Base-by-base conservation (phyloP, 2,329 filamentous ascomycete species). In the Magnaporthales sp. region DNA sequence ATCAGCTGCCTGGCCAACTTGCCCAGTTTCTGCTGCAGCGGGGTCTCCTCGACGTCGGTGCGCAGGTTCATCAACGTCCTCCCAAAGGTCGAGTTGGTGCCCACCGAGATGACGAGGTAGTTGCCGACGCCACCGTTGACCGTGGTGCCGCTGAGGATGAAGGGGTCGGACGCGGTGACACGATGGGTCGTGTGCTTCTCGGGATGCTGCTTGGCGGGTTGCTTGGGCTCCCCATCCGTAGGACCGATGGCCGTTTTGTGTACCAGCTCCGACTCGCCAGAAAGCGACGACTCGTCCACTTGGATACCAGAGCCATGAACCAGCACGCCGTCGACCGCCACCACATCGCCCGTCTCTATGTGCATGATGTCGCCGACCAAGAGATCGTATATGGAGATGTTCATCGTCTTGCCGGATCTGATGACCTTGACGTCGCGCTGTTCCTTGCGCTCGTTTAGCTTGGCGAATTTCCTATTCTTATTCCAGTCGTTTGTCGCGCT, bases 201-300 rank as follows among this genome's bases (percentile, higher is more conserved):
- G 3, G 61, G 7, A 19, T 29, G 7, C 22, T 31, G 30, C 19
- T 64, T 24, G 6, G 11, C 27, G 9, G 27, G 24, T 5, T n/a
- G n/a, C 64, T 29, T 66, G 8, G 24, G 54, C 51, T 46, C 56
- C 10, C 24, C 38, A 5, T 38, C 64, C 29, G 85, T 82, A 11
- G 86, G 79, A 8, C 8, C 64, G 6, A 81, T 86, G 4, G 79
- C 75, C 0, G 81, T 85, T 77, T 91, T 91, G 75, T 86, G 88
- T 77, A 90, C 85, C 63, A 86, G 83, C 70, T 90, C 87, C 2
- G 88, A 90, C 77, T 91, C 88, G 67, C 88, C 88, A 13, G 89
- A 91, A 0, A 87, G 85, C 5, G 86, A 89, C 10, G 88, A 89
- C 74, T 91, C 88, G 71, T 91, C 88, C 70, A 87, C 90, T 72